A percentile compares a stretch with the other conserved stretches of the same genome.
Evolutionary conservation across 805 yeast species (phyloP).

Genomic region (Debaryomyces hansenii): DNA sequence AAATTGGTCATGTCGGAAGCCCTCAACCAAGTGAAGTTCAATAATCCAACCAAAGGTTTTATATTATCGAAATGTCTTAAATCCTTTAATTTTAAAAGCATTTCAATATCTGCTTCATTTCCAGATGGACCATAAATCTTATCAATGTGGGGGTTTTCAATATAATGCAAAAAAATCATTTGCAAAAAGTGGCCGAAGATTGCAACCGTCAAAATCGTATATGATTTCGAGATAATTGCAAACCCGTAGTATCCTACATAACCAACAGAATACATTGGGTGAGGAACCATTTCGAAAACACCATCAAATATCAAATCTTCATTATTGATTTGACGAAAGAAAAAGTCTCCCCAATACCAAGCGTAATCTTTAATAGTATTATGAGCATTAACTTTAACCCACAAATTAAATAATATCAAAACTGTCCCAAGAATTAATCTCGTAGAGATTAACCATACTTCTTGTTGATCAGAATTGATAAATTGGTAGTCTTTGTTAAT

Average conservation of each 20-base stretch:
- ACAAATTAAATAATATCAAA: slow-evolving; percentile 69
- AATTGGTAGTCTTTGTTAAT: slow-evolving; percentile 38
- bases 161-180: slow-evolving; percentile 68
- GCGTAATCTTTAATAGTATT: slow-evolving; percentile 87
- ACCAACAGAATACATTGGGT: slow-evolving; percentile 90
- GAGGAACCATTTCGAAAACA: slow-evolving; percentile 86
- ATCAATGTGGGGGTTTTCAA: slow-evolving; percentile 86
- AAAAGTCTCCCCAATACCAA: slow-evolving; percentile 95
- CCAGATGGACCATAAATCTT: slow-evolving; percentile 64
- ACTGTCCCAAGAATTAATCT: slow-evolving; percentile 59
- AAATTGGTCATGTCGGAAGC: slow-evolving; percentile 59
- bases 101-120: slow-evolving; percentile 35
- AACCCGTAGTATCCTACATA: slow-evolving; percentile 86
- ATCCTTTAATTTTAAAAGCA: slow-evolving; percentile 48
- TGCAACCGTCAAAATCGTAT: slow-evolving; percentile 67
- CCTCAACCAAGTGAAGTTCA: slow-evolving; percentile 63
- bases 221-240: slow-evolving; percentile 73
- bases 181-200: slow-evolving; percentile 75
- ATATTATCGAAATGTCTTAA: slow-evolving; percentile 41
- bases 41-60: slow-evolving; percentile 58
- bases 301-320: slow-evolving; percentile 81
- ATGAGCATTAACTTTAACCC: slow-evolving; percentile 88
- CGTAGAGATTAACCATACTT: slow-evolving; percentile 42
- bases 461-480: slow-evolving; percentile 31
- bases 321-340: slow-evolving; percentile 65